Percentiles rank a stretch among this genome's conserved stretches.
These are phyloP conservation scores for Chamaenerion angustifolium DNA, from an alignment of 345 rosid species.

Conservation along the genomic window DNA sequence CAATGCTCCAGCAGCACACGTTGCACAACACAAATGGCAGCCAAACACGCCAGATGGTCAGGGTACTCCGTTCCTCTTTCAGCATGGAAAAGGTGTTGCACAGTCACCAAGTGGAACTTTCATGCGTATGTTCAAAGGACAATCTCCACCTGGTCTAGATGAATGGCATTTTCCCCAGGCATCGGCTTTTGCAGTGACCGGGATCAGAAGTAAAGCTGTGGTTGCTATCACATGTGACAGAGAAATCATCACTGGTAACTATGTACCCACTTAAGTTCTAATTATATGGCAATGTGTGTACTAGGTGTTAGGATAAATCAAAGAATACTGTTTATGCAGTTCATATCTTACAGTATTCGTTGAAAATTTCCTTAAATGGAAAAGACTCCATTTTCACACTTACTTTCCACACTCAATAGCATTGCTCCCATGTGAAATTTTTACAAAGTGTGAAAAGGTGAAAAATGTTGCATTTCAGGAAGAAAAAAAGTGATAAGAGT, in stretches of 20 bases:
- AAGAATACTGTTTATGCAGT: no score
- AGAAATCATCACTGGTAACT: constrained; percentile 78
- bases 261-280: neutral
- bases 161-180: constrained; percentile 89
- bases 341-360: no score
- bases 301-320: no score
- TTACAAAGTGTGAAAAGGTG: no score
- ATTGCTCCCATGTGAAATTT: no score
- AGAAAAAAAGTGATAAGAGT: no score
- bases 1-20: constrained; percentile 85
- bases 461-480: no score
- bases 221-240: constrained; percentile 69
- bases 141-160: constrained; percentile 41
- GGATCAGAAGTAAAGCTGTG: constrained; percentile 64
- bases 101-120: constrained; percentile 58
- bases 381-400: no score
- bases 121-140: constrained; percentile 88
- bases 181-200: constrained; percentile 76
- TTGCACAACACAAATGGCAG: constrained; percentile 93
- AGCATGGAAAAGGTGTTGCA: constrained; percentile 62
- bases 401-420: no score
- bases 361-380: no score
- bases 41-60: constrained; percentile 94
- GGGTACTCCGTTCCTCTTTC: constrained; percentile 88
- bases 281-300: no score